Evolutionary conservation across 768 basidiomycete species (phyloP).

Genomic region (Agrocybe praecox): DNA sequence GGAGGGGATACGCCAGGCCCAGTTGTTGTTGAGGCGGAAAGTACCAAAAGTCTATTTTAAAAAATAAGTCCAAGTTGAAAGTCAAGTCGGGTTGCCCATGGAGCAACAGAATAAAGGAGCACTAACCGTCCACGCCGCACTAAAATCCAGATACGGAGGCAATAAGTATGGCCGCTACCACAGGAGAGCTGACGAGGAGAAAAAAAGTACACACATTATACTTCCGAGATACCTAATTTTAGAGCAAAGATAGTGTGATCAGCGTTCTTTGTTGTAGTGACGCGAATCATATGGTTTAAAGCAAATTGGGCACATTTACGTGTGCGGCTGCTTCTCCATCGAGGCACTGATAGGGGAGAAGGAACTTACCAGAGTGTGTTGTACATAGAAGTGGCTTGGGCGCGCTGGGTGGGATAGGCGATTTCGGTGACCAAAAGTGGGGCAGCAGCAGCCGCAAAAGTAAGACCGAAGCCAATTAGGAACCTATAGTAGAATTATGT

Average conservation of each 20-base stretch:
- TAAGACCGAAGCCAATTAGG: constrained; percentile 66
- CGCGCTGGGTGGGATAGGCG: constrained; percentile 73
- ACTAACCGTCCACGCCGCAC: constrained; percentile 62
- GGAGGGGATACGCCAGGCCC: constrained; percentile 77
- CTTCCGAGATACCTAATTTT: constrained; percentile 55
- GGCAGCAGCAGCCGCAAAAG: constrained; percentile 70
- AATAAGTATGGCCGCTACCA: neutral
- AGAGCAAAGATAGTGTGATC: constrained; percentile 5
- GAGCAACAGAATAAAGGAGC: neutral
- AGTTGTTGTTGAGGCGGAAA: constrained; percentile 56
- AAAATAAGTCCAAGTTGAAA: constrained; percentile 47
- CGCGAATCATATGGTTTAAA: neutral
- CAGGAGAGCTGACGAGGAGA: neutral
- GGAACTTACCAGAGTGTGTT: constrained; percentile 62
- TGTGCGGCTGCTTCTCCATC: neutral
- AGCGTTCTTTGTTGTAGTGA: constrained; percentile 2
- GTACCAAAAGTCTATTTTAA: constrained; percentile 62
- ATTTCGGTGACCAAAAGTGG: constrained; percentile 77
- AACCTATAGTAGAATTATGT: constrained; percentile 35
- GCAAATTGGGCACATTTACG: neutral
- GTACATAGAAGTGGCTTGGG: constrained; percentile 68
- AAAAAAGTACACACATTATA: constrained; percentile 52
- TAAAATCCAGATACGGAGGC: constrained; percentile 12
- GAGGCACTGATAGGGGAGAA: neutral
- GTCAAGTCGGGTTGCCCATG: neutral